Base-by-base conservation (phyloP, 805 yeast species). In the Kazachstania kunashirensis region DNA sequence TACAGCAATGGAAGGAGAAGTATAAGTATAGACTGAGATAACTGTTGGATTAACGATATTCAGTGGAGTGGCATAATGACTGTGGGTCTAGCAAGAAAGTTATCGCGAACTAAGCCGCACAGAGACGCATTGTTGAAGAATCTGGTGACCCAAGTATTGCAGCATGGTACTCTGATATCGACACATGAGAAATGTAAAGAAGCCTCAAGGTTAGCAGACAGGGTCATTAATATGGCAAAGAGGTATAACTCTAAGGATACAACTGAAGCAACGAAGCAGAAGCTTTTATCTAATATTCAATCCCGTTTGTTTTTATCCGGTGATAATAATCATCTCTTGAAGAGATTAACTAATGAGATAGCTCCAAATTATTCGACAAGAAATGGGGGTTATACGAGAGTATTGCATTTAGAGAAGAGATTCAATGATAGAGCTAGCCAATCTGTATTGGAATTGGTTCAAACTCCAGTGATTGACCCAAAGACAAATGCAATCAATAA, bases 351-450 rank as follows among this genome's bases (percentile, higher is more conserved):
- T 41, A 70, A 68, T 13, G 84, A 73, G 29, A 65, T 88, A 28
- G 73, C 75, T 4, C 67, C 73, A 29, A 68, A 94, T 39, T 88
- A 82, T 53, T 51, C 64, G 4, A 50, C 60, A 17, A 73, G 95
- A 62, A 53, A 60, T 1, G 83, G 85, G 43, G 96, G 96, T 1
- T 89, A 79, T 63, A 85, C 96, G 3, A 74, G 97, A 47, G 74
- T 89, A 37, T 63, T 86, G 43, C 78, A 73, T 48, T 65, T 92
- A 42, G 97, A 92, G 59, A 85, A 88, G 13, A 70, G 97, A 46
- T 59, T 79, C 32, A 88, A 92, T 38, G 98, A 92, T 57, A 81
- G 77, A 43, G 95, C 96, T 0, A 88, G 88, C 23, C 92, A 84
- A 68, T 78, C 92, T 0, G 77, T 88, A 7, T 53, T 92, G 37